Evolutionary conservation across 805 yeast species (phyloP), one percentile per base, ranked within the genome.

Genomic region (Yarrowia sp.): DNA sequence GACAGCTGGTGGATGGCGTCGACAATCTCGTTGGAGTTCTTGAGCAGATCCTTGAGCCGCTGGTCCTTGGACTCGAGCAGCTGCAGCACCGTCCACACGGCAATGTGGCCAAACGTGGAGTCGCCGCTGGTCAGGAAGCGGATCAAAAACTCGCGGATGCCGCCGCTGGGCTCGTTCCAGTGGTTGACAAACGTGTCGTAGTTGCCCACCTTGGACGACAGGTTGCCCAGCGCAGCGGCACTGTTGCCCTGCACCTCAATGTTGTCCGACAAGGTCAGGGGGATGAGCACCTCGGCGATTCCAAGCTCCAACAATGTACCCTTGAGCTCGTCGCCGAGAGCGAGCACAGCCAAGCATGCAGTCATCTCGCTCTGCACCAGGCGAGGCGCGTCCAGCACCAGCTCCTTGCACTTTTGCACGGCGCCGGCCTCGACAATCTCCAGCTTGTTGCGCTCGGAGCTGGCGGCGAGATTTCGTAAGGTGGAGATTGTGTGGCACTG

Each of bases 401-500:
- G 81, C 67, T 88, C 92, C 75, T 89, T 90, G 77, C 97, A 92
- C 76, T 92, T 92, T 68, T 88, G 89, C 52, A 95, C 96, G 4
- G 98, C 98, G 62, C 97, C 97, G 14, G 97, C 96, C 67, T 92
- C 96, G 68, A 95, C 84, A 68, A 95, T 85, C 56, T 95, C 96
- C 70, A 89, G 82, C 80, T 98, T 86, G 73, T 93, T 93, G 74
- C 91, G 86, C 78, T 95, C 98, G 44, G 95, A 86, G 61, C 95
- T 86, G 4, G 99, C 99, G 21, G 99, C 99, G 71, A 95, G 82
- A 75, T 95, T 95, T 76, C 99, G 85, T 73, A 95, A 81, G 9
- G 98, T 92, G 1, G 98, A 92, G 30, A 95, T 97, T 1, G 98
- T 96, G 77, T 95, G 99, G 75, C 99, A 95, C 79, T 93, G 97